phyloP scores from a whole-genome alignment of 257 asterid species.

The Petunia secreta region DNA sequence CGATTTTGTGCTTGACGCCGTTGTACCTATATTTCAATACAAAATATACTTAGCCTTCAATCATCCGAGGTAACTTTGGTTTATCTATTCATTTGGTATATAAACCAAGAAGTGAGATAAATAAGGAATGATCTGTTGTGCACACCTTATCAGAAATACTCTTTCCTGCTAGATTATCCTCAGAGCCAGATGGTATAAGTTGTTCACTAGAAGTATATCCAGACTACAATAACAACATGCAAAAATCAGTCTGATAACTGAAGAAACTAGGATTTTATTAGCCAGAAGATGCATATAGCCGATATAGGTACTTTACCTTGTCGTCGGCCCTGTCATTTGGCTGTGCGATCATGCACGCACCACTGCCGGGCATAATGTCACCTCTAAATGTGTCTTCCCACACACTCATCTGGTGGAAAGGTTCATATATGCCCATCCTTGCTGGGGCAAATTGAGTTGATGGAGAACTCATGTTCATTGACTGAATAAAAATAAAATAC shows the following conservation, averaged over 20 bases:
- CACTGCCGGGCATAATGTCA: constrained; percentile 51
- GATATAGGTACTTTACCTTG: constrained; percentile 50
- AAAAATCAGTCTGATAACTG: background rate
- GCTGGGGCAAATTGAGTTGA: constrained; percentile 70
- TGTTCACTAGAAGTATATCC: constrained; percentile 31
- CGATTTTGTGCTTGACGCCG: constrained; percentile 93
- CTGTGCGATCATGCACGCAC: constrained; percentile 46
- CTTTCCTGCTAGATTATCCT: constrained; percentile 30
- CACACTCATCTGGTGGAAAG: constrained; percentile 72
- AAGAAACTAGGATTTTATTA: background rate
- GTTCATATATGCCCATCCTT: constrained; percentile 66
- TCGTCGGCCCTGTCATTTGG: constrained; percentile 53
- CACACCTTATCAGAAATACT: constrained; percentile 27
- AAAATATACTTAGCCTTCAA: background rate
- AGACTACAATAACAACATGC: constrained; percentile 16
- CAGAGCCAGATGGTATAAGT: constrained; percentile 21
- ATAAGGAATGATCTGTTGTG: background rate
- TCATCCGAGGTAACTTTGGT: background rate
- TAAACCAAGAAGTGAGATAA: background rate
- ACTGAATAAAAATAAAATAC: constrained; percentile 26
- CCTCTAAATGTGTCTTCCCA: constrained; percentile 76
- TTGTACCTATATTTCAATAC: constrained; percentile 53
- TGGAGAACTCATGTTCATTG: constrained; percentile 61
- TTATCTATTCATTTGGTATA: background rate
- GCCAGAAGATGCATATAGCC: background rate